Evolutionary conservation across 345 rosid species (phyloP), one percentile per base, ranked within the genome.

Genomic region (Zanthoxylum bungeanum): DNA sequence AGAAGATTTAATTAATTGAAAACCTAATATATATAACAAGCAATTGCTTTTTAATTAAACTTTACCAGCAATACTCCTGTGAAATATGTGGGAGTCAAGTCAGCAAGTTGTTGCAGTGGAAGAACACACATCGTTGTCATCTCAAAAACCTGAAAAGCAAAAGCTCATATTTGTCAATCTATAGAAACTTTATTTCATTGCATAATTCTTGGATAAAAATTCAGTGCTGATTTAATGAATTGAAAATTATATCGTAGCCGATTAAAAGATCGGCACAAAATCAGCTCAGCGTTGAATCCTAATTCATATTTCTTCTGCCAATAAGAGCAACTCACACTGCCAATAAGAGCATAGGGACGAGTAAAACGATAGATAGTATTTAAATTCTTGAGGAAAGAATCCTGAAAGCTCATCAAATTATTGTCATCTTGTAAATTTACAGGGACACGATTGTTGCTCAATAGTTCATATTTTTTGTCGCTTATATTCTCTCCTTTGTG

Each of bases 111-210:
- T 68, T 70, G 61, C 0, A 75, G 37, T 8, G 82, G 76, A 36
- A 79, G 82, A 52, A 79, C 56, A 11, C 76, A 79, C 10, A 79
- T 73, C 9, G 79, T 71, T 36, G 71, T 71, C 52, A 78, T 75
- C 47, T 78, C 78, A 19, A 75, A 59, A 12, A 71, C 6, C 78
- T 78, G 73, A 30, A 16, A 28, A 1, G n/a, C 3, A 50, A 22
- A 14, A 42, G 3, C 12, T 7, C 0, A 47, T 2, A 47, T 16
- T 14, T 3, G 17, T 47, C 19, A 47, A 47, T 47, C 2, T 0
- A 9, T 19, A 17, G 0, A 37, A 21, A 0, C 9, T 11, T 5
- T 9, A 19, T 60, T 19, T 17, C 9, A 3, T 49, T 19, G 5
- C 24, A n/a, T n/a, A n/a, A n/a, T n/a, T n/a, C n/a, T n/a, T n/a